phyloP scores from a whole-genome alignment of 257 asterid species.

The Lycium barbarum region DNA sequence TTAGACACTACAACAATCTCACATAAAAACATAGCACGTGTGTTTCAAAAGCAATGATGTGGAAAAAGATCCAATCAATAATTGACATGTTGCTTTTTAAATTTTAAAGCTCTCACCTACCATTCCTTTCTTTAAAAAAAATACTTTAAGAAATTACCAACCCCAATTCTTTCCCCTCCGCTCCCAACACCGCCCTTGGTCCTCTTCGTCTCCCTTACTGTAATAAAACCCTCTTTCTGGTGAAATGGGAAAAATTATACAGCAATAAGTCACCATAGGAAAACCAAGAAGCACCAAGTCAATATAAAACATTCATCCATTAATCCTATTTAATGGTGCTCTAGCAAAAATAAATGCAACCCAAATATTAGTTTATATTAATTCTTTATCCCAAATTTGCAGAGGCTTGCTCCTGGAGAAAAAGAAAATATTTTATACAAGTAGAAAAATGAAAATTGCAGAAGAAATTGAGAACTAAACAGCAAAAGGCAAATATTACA shows the following conservation, averaged over 20 bases:
- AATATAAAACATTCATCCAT: neutral
- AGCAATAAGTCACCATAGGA: neutral
- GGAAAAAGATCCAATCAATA: no score
- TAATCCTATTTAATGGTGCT: neutral
- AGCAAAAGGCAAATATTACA: neutral
- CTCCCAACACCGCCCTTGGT: no score
- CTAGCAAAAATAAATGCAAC: neutral
- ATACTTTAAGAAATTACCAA: no score
- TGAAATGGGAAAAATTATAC: neutral
- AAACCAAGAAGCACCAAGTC: neutral
- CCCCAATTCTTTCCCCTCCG: no score
- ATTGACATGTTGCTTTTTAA: no score
- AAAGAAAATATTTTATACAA: neutral
- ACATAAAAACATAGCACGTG: no score
- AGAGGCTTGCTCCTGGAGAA: constrained; percentile 88
- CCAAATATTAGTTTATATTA: neutral
- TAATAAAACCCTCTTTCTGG: neutral
- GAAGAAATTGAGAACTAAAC: neutral
- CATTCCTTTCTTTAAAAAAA: no score
- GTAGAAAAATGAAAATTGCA: neutral
- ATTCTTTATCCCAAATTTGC: constrained; percentile 99
- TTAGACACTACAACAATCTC: no score
- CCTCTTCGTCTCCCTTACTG: no score
- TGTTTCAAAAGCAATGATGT: no score
- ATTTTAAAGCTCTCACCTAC: no score